These are phyloP conservation scores for Lepidium sativum DNA, from an alignment of 345 rosid genomes.

Conservation along the genomic window DNA sequence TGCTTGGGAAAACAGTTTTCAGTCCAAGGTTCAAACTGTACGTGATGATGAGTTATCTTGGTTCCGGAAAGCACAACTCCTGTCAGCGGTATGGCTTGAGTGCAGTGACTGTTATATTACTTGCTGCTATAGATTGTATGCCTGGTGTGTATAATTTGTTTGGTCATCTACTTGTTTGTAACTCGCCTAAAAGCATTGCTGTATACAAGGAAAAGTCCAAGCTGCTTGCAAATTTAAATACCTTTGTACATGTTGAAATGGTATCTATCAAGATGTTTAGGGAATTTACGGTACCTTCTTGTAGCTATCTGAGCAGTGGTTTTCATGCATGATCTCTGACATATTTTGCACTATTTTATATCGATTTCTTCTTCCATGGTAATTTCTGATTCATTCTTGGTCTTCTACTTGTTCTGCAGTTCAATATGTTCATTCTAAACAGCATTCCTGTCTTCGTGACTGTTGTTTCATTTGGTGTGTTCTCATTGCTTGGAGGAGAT, in stretches of 20 bases:
- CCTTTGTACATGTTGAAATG: not conserved
- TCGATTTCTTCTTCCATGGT: not conserved
- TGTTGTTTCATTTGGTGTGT: slow-evolving; percentile 84
- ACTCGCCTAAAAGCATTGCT: not conserved
- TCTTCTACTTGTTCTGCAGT: slow-evolving; percentile 46
- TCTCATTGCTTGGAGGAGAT: slow-evolving; percentile 95
- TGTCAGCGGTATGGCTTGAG: slow-evolving; percentile 71
- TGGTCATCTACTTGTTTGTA: slow-evolving; percentile 4
- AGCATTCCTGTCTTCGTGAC: slow-evolving; percentile 90
- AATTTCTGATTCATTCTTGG: slow-evolving; percentile 27
- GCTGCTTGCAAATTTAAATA: not conserved
- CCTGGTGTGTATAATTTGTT: not conserved
- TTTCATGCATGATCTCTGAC: not conserved
- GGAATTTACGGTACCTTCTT: not conserved
- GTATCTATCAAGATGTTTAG: not conserved
- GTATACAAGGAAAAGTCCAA: not conserved
- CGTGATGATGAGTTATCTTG: slow-evolving; percentile 87
- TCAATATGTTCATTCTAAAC: slow-evolving; percentile 70
- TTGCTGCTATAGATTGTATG: slow-evolving; percentile 2
- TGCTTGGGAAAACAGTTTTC: slow-evolving; percentile 98
- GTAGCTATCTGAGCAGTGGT: slow-evolving; percentile 6
- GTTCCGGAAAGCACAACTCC: slow-evolving; percentile 85
- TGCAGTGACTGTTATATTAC: slow-evolving; percentile 7
- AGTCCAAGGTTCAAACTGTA: slow-evolving; percentile 68
- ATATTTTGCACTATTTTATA: slow-evolving; percentile 5